Base-by-base conservation (phyloP, 768 basidiomycete genomes). In the Pleurotus djamor region DNA sequence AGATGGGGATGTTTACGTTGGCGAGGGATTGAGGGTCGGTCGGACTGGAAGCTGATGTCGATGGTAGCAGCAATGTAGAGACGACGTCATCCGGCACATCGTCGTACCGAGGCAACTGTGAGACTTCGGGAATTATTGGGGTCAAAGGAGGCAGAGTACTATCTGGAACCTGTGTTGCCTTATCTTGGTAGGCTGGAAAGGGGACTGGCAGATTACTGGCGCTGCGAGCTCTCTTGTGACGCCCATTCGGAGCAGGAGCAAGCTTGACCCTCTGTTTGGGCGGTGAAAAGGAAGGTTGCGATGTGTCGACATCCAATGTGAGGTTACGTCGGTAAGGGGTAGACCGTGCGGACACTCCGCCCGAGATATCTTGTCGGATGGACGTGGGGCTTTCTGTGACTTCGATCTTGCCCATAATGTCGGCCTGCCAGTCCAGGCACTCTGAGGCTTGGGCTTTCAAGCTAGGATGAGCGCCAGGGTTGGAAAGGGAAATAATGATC, bases 371-470 rank as follows among this genome's bases (percentile, higher is more conserved):
- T 28, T 28, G 21, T 28, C 21, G 21, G 21, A 28, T 28, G 21
- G 21, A 28, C 21, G 21, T 28, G 21, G 21, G 21, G 21, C 21
- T 28, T 28, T 28, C 21, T 28, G 21, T 28, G 38, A n/a, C 60
- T 9, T 66, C 63, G n/a, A 36, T 55, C 34, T 66, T 63, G 35
- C 67, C 69, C 45, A 79, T 64, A 17, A 80, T 66, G 17, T 76
- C 76, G 9, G 61, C 63, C 36, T 69, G 70, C 83, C 83, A 88
- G 58, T 85, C 81, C 33, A 85, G 65, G 41, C 78, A 76, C 4
- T 74, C 65, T 0, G 84, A 81, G 0, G 85, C 86, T 54, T 87
- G 85, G 17, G 74, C 74, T 59, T 77, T 83, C 38, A 88, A 72
- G 61, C 77, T 82, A 14, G 69, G 64, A 45, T 83, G 77, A 3